phyloP scores from a whole-genome alignment of 495 filamentous ascomycete genomes.

The Podospora conica region DNA sequence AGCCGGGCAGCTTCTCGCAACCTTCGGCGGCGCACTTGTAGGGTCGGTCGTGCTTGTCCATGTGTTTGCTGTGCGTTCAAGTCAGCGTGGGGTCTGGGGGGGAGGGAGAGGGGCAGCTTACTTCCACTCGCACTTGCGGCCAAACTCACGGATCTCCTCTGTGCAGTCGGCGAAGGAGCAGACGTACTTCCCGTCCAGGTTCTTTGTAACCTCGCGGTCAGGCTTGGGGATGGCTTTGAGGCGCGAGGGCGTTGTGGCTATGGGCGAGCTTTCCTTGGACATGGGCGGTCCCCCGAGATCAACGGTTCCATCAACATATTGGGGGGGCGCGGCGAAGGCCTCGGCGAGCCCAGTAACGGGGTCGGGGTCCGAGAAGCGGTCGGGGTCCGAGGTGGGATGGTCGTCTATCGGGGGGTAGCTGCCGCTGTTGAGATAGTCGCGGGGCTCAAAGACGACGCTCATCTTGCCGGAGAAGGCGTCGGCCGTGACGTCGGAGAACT shows the following conservation, averaged over 20 bases:
- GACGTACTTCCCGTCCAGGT: slow-evolving; percentile 59
- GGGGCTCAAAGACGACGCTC: slow-evolving; percentile 38
- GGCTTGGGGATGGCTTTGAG: slow-evolving; percentile 46
- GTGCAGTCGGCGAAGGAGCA: slow-evolving; percentile 61
- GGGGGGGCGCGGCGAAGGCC: slow-evolving; percentile 20
- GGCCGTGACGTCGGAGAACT: slow-evolving; percentile 10
- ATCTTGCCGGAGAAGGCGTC: slow-evolving; percentile 27
- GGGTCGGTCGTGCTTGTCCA: slow-evolving; percentile 93
- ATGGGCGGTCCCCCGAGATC: slow-evolving; percentile 14
- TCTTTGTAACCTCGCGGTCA: slow-evolving; percentile 45
- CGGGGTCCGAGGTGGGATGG: slow-evolving; percentile 20
- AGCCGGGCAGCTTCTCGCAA: slow-evolving; percentile 85
- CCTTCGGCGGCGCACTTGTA: slow-evolving; percentile 71
- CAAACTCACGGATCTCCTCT: slow-evolving; percentile 54
- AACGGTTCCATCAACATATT: slow-evolving; percentile 19
- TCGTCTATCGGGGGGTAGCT: slow-evolving; percentile 32
- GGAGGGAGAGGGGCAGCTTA: slow-evolving; percentile 42
- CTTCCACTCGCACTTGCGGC: slow-evolving; percentile 89
- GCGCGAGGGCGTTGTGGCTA: slow-evolving; percentile 27
- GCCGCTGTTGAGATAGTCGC: slow-evolving; percentile 31
- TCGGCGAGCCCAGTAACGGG: slow-evolving; percentile 25
- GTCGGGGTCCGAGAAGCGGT: slow-evolving; percentile 27
- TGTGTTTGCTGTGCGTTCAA: slow-evolving; percentile 64
- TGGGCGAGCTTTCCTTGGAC: slow-evolving; percentile 24
- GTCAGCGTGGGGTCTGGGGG: slow-evolving; percentile 6